These are phyloP conservation scores for Spinacia oleracea DNA, from an alignment of 179 eudicot species.

Conservation along the genomic window DNA sequence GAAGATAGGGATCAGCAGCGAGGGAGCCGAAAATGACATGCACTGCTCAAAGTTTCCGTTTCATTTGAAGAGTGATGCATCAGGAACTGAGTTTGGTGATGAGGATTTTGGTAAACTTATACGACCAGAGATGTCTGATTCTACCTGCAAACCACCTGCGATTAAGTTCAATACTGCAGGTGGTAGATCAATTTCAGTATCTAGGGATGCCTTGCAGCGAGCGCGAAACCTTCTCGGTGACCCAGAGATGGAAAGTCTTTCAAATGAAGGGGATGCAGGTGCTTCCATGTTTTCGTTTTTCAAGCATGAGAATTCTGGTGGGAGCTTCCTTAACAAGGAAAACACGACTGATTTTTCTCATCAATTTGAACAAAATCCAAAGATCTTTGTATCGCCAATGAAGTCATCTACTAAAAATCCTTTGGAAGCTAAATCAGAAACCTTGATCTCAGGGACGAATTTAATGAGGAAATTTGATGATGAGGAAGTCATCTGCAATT, in stretches of 20 bases:
- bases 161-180: constrained; percentile 84
- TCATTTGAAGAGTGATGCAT: constrained; percentile 28
- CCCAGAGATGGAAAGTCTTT: constrained; percentile 47
- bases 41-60: constrained; percentile 27
- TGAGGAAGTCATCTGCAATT: constrained; percentile 38
- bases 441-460: constrained; percentile 49
- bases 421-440: constrained; percentile 32
- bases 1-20: constrained; percentile 11
- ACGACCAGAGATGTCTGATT: constrained; percentile 26
- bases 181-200: constrained; percentile 84
- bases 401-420: constrained; percentile 39
- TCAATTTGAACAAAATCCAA: constrained; percentile 36
- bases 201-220: constrained; percentile 77
- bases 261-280: constrained; percentile 43
- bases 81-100: constrained; percentile 27
- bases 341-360: constrained; percentile 28
- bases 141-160: constrained; percentile 48
- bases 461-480: constrained; percentile 63
- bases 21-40: constrained; percentile 30
- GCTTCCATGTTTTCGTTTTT: constrained; percentile 41
- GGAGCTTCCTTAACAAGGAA: constrained; percentile 30
- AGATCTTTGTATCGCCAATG: constrained; percentile 60
- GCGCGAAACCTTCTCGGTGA: constrained; percentile 90
- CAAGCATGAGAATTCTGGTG: constrained; percentile 29
- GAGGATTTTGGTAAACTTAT: constrained; percentile 32